Percentiles rank a stretch among this genome's conserved stretches.
These are phyloP conservation scores for Solioccasus polychromus DNA, from an alignment of 768 basidiomycete species.

Conservation along the genomic window DNA sequence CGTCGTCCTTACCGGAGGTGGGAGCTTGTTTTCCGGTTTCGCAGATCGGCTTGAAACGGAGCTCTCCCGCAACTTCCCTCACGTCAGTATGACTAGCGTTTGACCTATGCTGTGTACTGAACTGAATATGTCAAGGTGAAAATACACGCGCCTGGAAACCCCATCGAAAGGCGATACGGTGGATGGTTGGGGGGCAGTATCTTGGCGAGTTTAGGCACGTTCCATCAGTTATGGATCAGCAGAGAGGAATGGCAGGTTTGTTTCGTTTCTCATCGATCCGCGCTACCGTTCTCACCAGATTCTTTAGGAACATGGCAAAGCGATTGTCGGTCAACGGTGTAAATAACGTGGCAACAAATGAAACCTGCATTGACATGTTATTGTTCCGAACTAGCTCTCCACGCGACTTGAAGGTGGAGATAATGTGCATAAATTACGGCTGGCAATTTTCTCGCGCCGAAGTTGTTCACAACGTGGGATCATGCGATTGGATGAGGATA, in stretches of 20 bases:
- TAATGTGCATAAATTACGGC: neutral
- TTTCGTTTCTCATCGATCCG: conserved; percentile 6
- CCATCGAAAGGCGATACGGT: conserved; percentile 85
- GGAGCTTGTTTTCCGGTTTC: conserved; percentile 83
- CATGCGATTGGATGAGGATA: conserved; percentile 14
- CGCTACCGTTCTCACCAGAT: conserved; percentile 2
- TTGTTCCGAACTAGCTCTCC: neutral
- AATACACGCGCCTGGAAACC: conserved; percentile 89
- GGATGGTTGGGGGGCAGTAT: conserved; percentile 97
- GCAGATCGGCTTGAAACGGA: conserved; percentile 80
- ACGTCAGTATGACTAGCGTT: conserved; percentile 59
- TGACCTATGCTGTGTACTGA: neutral
- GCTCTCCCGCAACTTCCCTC: conserved; percentile 68
- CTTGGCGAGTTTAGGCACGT: conserved; percentile 91
- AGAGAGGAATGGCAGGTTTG: conserved; percentile 88
- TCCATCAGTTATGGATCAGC: conserved; percentile 97
- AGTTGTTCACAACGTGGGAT: neutral
- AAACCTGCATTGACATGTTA: neutral
- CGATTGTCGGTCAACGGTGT: conserved; percentile 82
- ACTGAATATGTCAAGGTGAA: conserved; percentile 57
- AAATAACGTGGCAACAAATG: conserved; percentile 45
- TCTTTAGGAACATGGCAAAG: conserved; percentile 72
- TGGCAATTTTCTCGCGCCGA: neutral
- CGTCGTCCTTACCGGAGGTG: conserved; percentile 94
- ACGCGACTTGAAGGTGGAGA: neutral